phyloP scores from a whole-genome alignment of 2,329 filamentous ascomycete genomes.

The Basipetospora chlamydospora region DNA sequence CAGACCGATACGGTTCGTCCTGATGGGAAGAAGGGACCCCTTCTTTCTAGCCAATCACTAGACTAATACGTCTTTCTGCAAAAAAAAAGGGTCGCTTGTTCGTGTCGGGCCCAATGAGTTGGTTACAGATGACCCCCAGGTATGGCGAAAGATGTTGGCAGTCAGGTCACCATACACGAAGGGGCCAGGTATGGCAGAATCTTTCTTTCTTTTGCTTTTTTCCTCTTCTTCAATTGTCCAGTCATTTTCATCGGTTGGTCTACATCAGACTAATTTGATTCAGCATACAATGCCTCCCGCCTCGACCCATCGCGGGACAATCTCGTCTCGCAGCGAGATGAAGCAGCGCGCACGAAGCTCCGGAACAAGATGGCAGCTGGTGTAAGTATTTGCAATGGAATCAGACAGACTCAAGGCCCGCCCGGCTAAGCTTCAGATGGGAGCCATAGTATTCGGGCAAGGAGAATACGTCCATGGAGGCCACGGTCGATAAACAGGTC shows the following conservation, averaged over 20 bases:
- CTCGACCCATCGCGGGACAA: slow-evolving; percentile 39
- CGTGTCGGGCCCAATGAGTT: slow-evolving; percentile 28
- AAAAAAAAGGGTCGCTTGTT: slow-evolving; percentile 18
- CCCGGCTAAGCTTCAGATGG: no score
- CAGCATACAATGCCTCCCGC: slow-evolving; percentile 30
- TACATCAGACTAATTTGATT: slow-evolving; percentile 16
- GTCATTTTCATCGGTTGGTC: slow-evolving; percentile 15
- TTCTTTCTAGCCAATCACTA: background rate
- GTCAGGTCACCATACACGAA: slow-evolving; percentile 21
- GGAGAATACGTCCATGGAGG: slow-evolving; percentile 34
- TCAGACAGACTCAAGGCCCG: no score
- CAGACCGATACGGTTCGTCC: slow-evolving; percentile 14
- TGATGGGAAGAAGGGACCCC: background rate
- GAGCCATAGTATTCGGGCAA: slow-evolving; percentile 15
- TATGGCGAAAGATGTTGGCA: slow-evolving; percentile 21
- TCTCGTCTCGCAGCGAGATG: slow-evolving; percentile 34
- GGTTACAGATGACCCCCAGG: slow-evolving; percentile 22
- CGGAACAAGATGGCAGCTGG: slow-evolving; percentile 35
- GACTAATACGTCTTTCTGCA: background rate
- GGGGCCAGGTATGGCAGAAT: slow-evolving; percentile 16
- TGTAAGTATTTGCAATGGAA: slow-evolving; percentile 11
- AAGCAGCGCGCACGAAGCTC: slow-evolving; percentile 24
- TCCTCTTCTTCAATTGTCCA: slow-evolving; percentile 9
- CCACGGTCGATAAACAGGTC: slow-evolving; percentile 32
- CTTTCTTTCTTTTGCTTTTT: no score